Percentiles rank a stretch among this genome's conserved stretches.
Evolutionary conservation across 805 yeast species (phyloP).

Genomic region (Pichia deserticola): DNA sequence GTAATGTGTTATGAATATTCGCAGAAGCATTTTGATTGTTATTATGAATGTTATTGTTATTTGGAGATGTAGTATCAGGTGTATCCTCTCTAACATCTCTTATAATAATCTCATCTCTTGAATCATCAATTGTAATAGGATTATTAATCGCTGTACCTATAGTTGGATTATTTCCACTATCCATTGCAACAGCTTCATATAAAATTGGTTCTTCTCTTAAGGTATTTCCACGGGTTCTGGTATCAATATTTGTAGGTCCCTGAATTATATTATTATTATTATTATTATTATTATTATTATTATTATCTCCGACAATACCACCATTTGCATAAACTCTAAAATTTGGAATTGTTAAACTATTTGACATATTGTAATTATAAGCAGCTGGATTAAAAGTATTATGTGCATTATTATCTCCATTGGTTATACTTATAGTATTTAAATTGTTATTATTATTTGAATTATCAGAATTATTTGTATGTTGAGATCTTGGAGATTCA

Average conservation of each 20-base stretch:
- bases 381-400: conserved; percentile 23
- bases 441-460: not conserved
- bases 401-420: conserved; percentile 12
- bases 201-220: not conserved
- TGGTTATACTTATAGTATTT: not conserved
- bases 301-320: not conserved
- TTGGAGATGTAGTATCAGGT: not conserved
- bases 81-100: conserved; percentile 2
- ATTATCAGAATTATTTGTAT: not conserved
- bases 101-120: conserved; percentile 16
- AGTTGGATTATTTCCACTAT: conserved; percentile 7
- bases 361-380: conserved; percentile 22
- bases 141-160: conserved; percentile 8
- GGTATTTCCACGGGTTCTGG: conserved; percentile 10
- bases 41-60: not conserved
- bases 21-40: no score
- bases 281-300: not conserved
- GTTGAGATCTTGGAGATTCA: not conserved
- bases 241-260: not conserved
- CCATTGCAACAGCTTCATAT: conserved; percentile 9
- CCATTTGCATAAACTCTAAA: conserved; percentile 7
- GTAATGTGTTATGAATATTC: no score
- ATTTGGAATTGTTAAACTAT: conserved; percentile 26
- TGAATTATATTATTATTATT: not conserved
- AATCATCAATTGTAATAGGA: conserved; percentile 12